A percentile compares a stretch with the other conserved stretches of the same genome.
These are phyloP conservation scores for Zoysia matrella DNA, from an alignment of 202 grass and related monocot species.

Conservation along the genomic window DNA sequence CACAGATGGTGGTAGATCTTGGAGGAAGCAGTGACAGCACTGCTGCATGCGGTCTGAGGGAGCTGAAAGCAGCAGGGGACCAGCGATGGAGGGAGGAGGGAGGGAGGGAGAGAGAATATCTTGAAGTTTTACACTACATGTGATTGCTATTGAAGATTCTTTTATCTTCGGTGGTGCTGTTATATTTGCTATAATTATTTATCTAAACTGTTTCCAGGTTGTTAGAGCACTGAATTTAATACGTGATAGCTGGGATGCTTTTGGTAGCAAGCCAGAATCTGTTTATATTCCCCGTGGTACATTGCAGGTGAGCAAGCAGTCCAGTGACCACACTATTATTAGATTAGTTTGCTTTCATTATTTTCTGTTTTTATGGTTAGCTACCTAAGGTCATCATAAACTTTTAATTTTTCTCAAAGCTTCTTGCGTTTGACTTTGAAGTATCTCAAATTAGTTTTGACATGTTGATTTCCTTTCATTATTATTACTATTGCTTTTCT, in stretches of 20 bases:
- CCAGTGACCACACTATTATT: constrained; percentile 22
- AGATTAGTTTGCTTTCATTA: neutral
- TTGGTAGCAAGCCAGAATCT: constrained; percentile 84
- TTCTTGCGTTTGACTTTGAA: constrained; percentile 21
- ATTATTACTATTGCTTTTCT: constrained; percentile 10
- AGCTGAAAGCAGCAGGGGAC: too few relatives aligned
- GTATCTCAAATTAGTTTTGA: neutral
- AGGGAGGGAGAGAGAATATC: constrained; percentile 9
- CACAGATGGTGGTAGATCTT: too few relatives aligned
- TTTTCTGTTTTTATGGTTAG: neutral
- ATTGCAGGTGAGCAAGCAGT: constrained; percentile 80
- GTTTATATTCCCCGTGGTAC: constrained; percentile 95
- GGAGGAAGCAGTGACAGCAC: too few relatives aligned
- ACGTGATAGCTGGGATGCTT: constrained; percentile 75
- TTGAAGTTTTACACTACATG: constrained; percentile 7
- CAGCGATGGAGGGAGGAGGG: neutral
- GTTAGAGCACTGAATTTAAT: constrained; percentile 91
- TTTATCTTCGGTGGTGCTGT: neutral
- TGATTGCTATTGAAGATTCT: constrained; percentile 30
- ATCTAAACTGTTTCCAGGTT: constrained; percentile 64
- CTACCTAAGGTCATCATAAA: constrained; percentile 27
- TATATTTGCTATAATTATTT: constrained; percentile 45
- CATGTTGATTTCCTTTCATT: constrained; percentile 8
- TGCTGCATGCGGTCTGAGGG: too few relatives aligned
- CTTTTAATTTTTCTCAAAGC: constrained; percentile 5